Conservation (phyloP, 164 flowering plant genomes). For the Cinnamomum micranthum region DNA sequence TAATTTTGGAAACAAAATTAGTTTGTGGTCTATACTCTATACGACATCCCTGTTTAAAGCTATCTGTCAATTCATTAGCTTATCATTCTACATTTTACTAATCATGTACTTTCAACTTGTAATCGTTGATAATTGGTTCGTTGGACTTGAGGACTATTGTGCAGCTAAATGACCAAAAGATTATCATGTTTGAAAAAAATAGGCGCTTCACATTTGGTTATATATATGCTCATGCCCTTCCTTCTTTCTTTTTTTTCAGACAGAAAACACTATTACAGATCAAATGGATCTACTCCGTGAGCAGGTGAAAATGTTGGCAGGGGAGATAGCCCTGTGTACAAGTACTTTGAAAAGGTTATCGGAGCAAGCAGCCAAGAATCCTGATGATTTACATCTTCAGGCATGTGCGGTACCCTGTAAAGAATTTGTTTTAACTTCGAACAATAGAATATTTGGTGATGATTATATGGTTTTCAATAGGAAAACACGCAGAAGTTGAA, state of each 20-base stretch:
- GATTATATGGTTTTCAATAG: slow-evolving; percentile 30
- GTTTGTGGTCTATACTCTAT: no score
- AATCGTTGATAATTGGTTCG: no score
- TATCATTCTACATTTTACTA: no score
- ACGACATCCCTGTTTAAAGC: no score
- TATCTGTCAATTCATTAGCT: no score
- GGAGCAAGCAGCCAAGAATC: slow-evolving; percentile 57
- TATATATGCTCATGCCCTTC: not conserved
- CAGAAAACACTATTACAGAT: slow-evolving; percentile 62
- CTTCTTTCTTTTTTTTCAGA: slow-evolving; percentile 31
- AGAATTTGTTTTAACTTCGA: not conserved
- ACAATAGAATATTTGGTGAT: slow-evolving; percentile 7
- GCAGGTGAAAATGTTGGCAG: slow-evolving; percentile 79
- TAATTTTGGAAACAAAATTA: no score
- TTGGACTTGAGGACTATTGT: no score
- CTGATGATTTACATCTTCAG: slow-evolving; percentile 51
- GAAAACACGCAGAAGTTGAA: slow-evolving; percentile 56
- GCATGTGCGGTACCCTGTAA: slow-evolving; percentile 20
- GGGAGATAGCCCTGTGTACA: slow-evolving; percentile 71
- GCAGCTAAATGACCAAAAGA: no score
- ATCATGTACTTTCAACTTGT: no score
- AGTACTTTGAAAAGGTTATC: slow-evolving; percentile 76
- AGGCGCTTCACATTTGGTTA: no score
- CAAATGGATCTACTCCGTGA: slow-evolving; percentile 85
- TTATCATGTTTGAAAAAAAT: no score